Evolutionary conservation across 2,329 filamentous ascomycete species (phyloP).

Genomic region (Ophiostoma pallidulum): DNA sequence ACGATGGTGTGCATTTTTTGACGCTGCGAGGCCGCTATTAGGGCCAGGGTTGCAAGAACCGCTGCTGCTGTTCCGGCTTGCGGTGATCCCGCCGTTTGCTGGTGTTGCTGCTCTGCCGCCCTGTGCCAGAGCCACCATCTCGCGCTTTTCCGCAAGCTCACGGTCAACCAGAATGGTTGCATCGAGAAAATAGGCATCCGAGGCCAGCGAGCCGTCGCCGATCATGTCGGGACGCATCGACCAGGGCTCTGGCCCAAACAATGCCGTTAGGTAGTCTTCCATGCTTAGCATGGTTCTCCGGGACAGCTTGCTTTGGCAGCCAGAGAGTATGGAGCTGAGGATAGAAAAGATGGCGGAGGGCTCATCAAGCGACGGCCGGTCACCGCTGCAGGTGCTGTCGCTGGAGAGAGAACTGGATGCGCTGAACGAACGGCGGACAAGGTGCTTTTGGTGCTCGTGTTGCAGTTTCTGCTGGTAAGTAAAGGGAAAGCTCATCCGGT

Average conservation of each 20-base stretch:
- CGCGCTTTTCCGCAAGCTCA: slow-evolving; percentile 32
- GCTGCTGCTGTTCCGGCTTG: slow-evolving; percentile 8
- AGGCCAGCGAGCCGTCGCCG: not conserved
- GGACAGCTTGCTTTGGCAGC: not conserved
- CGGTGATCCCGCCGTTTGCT: slow-evolving; percentile 14
- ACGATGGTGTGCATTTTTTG: slow-evolving; percentile 22
- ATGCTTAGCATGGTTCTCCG: slow-evolving; percentile 18
- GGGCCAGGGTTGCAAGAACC: not conserved
- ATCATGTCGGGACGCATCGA: slow-evolving; percentile 13
- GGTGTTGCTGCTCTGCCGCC: not conserved
- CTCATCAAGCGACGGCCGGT: not conserved
- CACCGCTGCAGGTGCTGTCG: slow-evolving; percentile 10
- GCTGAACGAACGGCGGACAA: not conserved
- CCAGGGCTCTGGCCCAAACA: slow-evolving; percentile 25
- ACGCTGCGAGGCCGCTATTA: not conserved
- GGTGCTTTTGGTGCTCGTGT: not conserved
- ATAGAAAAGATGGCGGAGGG: not conserved
- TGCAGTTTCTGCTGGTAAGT: not conserved
- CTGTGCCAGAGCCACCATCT: slow-evolving; percentile 30
- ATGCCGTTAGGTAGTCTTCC: slow-evolving; percentile 28
- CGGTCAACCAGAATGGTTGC: slow-evolving; percentile 29
- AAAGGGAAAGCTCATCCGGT: slow-evolving; percentile 9
- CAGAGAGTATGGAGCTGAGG: not conserved
- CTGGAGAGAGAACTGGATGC: slow-evolving; percentile 2
- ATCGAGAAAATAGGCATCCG: slow-evolving; percentile 24